Base-by-base conservation (phyloP, 2,329 filamentous ascomycete genomes). In the Talaromyces pinophilus region DNA sequence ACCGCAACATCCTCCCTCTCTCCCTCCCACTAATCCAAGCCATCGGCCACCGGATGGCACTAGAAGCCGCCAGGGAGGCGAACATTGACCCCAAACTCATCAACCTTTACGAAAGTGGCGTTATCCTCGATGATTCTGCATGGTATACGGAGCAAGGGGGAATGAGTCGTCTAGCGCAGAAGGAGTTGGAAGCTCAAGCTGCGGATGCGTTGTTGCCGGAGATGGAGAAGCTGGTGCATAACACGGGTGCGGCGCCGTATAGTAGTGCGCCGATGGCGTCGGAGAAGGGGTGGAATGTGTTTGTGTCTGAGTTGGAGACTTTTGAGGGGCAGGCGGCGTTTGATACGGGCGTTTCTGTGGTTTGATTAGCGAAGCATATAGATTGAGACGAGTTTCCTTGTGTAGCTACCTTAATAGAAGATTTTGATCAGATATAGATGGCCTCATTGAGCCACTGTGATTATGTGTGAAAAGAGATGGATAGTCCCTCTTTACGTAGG, bases 21-120 rank as follows among this genome's bases (percentile, higher is more conserved):
- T 70, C 57, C 7, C 68, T 64, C 1, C 63, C 69, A 1, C 40
- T 74, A 10, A 46, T 72, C n/a, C 55, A 71, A 48, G 70, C 72
- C 1, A 70, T 73, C 5, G 72, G 70, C 0, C 65, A 70, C 30
- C 71, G 72, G 2, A 70, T 73, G 70, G 72, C 71, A 0, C 64
- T 65, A 8, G 71, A 73, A 52, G 72, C 72, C 8, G 71, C 71
- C 0, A 38, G 66, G 10, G 62, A 71, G 17, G 69, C 69, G 3
- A 59, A 59, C 3, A 63, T 67, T 8, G 62, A 67, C 48, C 3
- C 63, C 5, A 57, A 66, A 2, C 62, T 73, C 2, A 33, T 69
- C 10, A 50, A 62, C 0, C 62, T 73, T 0, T 72, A 70, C 35
- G 67, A 72, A 38, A 54, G 30, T 8, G 69, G 66, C 1, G 66